Evolutionary conservation across 1,284 basidiomycete species (phyloP).

Genomic region (Tylopilus orsonianus): DNA sequence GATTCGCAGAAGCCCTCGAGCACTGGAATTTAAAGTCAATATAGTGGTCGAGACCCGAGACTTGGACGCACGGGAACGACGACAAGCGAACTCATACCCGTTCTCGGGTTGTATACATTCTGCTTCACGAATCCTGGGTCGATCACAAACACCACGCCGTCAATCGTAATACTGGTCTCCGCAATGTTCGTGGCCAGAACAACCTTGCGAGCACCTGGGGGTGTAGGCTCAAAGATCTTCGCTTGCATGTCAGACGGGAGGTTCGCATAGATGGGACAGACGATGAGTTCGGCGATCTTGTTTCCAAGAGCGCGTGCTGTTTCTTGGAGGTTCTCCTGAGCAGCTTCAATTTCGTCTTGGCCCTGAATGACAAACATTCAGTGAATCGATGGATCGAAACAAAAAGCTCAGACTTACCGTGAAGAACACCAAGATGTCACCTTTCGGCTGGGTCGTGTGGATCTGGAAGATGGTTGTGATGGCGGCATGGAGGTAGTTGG

Average conservation of each 20-base stretch:
- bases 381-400: background rate
- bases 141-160: constrained; percentile 97
- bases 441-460: constrained; percentile 96
- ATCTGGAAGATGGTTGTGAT: constrained; percentile 99
- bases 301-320: constrained; percentile 94
- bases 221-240: constrained; percentile 99
- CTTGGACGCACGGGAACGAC: constrained; percentile 79
- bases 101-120: constrained; percentile 94
- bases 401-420: constrained; percentile 57
- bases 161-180: constrained; percentile 97
- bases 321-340: constrained; percentile 93
- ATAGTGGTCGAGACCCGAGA: background rate
- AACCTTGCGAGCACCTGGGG: constrained; percentile 93
- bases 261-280: constrained; percentile 98
- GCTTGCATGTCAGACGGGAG: constrained; percentile 98
- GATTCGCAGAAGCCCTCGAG: constrained; percentile 95
- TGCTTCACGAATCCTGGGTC: constrained; percentile 98
- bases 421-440: constrained; percentile 98
- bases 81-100: constrained; percentile 93
- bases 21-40: constrained; percentile 51
- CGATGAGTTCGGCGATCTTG: constrained; percentile 91
- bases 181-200: constrained; percentile 99
- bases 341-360: constrained; percentile 99
- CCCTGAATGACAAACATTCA: constrained; percentile 51
- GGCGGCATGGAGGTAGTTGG: constrained; percentile 97